Conservation (phyloP, 23 red algal genomes). For the Gracilaria gracilis region DNA sequence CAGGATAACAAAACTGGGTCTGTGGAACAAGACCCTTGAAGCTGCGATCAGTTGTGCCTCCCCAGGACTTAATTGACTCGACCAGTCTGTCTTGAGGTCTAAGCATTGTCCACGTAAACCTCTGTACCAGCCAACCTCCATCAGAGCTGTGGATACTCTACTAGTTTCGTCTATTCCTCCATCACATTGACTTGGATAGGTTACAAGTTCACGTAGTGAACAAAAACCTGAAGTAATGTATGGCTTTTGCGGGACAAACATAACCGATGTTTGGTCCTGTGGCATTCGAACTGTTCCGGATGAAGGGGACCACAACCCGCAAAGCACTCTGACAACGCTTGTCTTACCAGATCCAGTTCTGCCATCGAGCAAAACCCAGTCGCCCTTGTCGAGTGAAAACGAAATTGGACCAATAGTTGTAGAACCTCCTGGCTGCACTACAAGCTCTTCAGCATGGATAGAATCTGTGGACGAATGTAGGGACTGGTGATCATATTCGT, state of each 20-base stretch:
- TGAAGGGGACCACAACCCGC: constrained; percentile 51
- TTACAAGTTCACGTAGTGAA: constrained; percentile 49
- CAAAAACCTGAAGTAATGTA: constrained; percentile 42
- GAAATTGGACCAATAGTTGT: constrained; percentile 51
- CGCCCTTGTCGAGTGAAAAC: constrained; percentile 55
- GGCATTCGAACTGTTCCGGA: constrained; percentile 49
- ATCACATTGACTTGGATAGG: constrained; percentile 19
- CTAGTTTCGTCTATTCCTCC: constrained; percentile 38
- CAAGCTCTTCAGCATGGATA: constrained; percentile 35
- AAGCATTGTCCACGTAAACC: constrained; percentile 9
- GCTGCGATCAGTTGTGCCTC: constrained; percentile 60
- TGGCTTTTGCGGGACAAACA: constrained; percentile 54
- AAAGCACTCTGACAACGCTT: constrained; percentile 51
- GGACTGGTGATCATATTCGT: not conserved
- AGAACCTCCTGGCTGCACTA: constrained; percentile 17
- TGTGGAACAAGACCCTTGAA: constrained; percentile 52
- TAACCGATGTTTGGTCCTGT: constrained; percentile 5
- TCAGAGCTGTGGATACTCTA: constrained; percentile 31
- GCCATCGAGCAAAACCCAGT: constrained; percentile 66
- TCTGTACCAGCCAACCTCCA: constrained; percentile 48
- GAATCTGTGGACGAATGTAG: not conserved
- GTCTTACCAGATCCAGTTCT: constrained; percentile 70
- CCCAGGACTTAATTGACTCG: constrained; percentile 64
- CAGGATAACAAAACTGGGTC: constrained; percentile 60
- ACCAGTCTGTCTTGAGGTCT: constrained; percentile 52